Evolutionary conservation across 2,329 filamentous ascomycete genomes (phyloP).

Genomic region (Calonectria pteridis): DNA sequence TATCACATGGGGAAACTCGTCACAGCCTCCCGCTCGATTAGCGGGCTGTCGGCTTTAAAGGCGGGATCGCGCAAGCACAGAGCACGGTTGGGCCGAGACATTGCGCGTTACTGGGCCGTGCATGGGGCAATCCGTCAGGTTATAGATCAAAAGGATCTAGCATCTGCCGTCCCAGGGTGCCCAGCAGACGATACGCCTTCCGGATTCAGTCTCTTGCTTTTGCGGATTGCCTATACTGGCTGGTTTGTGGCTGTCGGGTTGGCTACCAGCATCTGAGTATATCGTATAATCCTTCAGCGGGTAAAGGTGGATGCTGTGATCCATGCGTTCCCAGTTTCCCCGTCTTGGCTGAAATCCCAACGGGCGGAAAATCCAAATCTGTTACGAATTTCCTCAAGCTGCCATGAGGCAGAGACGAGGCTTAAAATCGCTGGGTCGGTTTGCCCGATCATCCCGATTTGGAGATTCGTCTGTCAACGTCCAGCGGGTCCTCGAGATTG

Average conservation of each 20-base stretch:
- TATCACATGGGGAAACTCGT: constrained; percentile 13
- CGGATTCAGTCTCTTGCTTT: not conserved
- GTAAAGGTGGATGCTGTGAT: not conserved
- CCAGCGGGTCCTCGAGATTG: not conserved
- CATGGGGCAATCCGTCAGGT: not conserved
- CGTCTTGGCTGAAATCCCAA: not conserved
- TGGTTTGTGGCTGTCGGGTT: not conserved
- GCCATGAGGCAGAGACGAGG: not conserved
- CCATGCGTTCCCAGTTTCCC: not conserved
- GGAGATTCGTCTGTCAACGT: constrained; percentile 7
- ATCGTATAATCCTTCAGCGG: not conserved
- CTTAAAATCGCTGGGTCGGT: not conserved
- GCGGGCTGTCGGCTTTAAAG: not conserved
- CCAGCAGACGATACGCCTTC: not conserved
- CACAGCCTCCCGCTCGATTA: not conserved
- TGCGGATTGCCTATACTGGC: not conserved
- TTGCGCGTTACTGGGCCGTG: not conserved
- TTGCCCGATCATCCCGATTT: not conserved
- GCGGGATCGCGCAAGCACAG: not conserved
- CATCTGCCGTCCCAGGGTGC: not conserved
- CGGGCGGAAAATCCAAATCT: not conserved
- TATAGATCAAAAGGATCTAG: not conserved
- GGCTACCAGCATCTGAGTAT: not conserved
- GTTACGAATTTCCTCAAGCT: constrained; percentile 7
- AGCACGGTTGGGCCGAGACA: not conserved